Base-by-base conservation (phyloP, 352 stramenopile genomes). In the Blastocystis sp. region DNA sequence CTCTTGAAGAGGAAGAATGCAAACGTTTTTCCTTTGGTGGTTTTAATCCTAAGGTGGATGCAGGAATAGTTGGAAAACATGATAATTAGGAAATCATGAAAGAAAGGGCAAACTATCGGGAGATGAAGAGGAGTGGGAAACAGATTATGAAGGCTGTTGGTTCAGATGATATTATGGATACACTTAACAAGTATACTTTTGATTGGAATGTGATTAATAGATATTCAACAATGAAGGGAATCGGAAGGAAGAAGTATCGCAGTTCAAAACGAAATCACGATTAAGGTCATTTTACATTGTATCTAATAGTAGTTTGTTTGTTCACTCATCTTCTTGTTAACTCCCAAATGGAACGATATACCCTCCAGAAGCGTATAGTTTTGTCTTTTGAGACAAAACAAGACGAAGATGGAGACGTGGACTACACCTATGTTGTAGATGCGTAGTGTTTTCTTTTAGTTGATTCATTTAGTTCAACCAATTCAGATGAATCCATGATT, bases 21-120 rank as follows among this genome's bases (percentile, higher is more conserved):
- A 84, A 84, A n/a, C 73, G 73, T 30, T 84, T 84, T 84, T 84
- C 73, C 11, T 84, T 84, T 64, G 51, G 51, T 42, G 73, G 73
- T 37, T 84, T 84, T 44, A 84, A 84, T 42, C 51, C 42, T 3
- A 66, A 84, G 5, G 73, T 84, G n/a, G 73, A 84, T n/a, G 73
- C 48, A 48, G 13, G 11, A 27, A 6, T n/a, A 1, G 17, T 4
- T 27, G 7, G 5, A 27, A 6, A 57, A 3, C 17, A 35, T 66
- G 33, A 84, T 44, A 9, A 33, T 1, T 69, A 84, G 73, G 51
- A 84, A 6, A 66, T 84, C 30, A 84, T 84, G 73, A 84, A 84
- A 57, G 73, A 84, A 24, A 58, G 73, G n/a, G 59, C 37, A n/a
- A 24, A 64, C 51, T 56, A 84, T 42, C 73, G 73, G 35, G 19